Conservation (phyloP, 495 filamentous ascomycete genomes). For the Rusavskia elegans region DNA sequence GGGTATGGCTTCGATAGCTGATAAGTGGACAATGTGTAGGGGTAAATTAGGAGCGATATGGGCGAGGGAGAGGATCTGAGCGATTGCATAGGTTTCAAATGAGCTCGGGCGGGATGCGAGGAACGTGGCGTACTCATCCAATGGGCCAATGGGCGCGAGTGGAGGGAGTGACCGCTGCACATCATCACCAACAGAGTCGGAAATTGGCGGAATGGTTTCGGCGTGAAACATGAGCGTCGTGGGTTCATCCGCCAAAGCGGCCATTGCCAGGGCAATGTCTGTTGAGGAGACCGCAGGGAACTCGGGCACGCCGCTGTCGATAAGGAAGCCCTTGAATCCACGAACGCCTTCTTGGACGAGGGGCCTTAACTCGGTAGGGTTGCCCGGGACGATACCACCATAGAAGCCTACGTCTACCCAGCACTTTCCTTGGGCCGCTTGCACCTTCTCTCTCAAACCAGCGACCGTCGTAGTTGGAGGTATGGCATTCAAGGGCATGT, state of each 20-base stretch:
- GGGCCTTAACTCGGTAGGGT: constrained; percentile 59
- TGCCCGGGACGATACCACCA: constrained; percentile 87
- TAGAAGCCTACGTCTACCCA: constrained; percentile 99
- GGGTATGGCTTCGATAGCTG: constrained; percentile 82
- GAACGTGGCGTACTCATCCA: constrained; percentile 77
- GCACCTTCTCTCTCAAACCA: constrained; percentile 68
- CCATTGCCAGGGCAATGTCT: constrained; percentile 70
- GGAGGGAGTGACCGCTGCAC: constrained; percentile 61
- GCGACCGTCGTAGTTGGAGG: constrained; percentile 85
- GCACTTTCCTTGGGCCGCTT: constrained; percentile 75
- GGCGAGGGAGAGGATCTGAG: constrained; percentile 68
- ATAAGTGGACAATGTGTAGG: constrained; percentile 90
- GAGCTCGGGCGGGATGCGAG: constrained; percentile 76
- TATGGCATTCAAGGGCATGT: constrained; percentile 97
- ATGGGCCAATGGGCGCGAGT: constrained; percentile 54
- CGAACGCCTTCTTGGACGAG: constrained; percentile 74
- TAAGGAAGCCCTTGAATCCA: constrained; percentile 96
- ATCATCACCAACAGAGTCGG: constrained; percentile 65
- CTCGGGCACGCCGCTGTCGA: constrained; percentile 90
- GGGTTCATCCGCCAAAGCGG: constrained; percentile 53
- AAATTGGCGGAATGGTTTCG: constrained; percentile 87
- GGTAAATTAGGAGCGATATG: constrained; percentile 67
- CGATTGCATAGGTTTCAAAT: constrained; percentile 85
- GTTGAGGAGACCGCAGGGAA: constrained; percentile 75
- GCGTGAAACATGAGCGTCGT: constrained; percentile 98